Conservation (phyloP, 345 rosid genomes). For the Physaria fendleri region DNA sequence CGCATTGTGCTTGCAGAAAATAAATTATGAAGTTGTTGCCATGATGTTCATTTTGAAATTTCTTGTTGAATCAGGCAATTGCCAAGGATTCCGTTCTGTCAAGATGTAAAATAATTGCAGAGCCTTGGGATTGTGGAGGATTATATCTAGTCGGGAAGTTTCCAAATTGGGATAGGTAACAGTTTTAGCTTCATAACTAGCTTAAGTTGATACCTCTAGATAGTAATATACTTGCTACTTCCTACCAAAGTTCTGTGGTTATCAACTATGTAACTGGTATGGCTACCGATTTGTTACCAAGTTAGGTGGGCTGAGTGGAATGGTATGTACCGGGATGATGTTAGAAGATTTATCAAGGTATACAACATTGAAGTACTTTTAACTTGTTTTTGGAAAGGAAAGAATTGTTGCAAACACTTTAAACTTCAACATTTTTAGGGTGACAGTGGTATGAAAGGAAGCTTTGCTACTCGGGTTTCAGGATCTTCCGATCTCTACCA, state of each 20-base stretch:
- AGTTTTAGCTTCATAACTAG: not conserved
- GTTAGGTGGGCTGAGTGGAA: conserved; percentile 99
- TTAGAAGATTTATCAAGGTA: conserved; percentile 84
- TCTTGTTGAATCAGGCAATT: conserved; percentile 54
- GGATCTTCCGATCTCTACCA: conserved; percentile 85
- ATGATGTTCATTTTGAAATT: not conserved
- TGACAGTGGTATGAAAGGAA: conserved; percentile 88
- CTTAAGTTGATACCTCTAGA: not conserved
- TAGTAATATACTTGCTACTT: conserved; percentile 1
- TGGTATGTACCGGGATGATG: conserved; percentile 89
- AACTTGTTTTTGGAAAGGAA: not conserved
- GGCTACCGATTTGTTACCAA: conserved; percentile 6
- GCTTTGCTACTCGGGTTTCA: conserved; percentile 76
- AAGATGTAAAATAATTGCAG: conserved; percentile 84
- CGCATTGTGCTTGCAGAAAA: not conserved
- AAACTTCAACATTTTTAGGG: conserved; percentile 43
- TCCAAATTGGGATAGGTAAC: conserved; percentile 95
- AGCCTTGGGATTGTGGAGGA: conserved; percentile 99
- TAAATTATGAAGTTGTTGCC: not conserved
- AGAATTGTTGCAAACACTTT: not conserved
- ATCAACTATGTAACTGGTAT: not conserved
- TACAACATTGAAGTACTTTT: not conserved
- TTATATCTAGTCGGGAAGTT: conserved; percentile 89
- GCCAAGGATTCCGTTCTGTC: conserved; percentile 75
- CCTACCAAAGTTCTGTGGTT: not conserved